These are phyloP conservation scores for Rhipidocladum racemiflorum DNA, from an alignment of 176 grass and related monocot species.

Conservation along the genomic window DNA sequence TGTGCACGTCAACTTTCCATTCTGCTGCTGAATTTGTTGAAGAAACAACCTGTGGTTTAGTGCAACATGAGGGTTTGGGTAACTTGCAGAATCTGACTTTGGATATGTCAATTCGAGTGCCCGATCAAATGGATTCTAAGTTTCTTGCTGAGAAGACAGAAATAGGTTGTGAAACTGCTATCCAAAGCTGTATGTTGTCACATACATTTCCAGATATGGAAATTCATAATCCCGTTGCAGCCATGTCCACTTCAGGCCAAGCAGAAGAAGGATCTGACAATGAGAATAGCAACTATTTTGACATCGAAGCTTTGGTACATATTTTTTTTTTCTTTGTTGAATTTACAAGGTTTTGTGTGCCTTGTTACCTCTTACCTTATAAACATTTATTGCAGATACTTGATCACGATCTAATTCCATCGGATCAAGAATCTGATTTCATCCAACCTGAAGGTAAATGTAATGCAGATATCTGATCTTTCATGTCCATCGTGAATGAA, in stretches of 20 bases:
- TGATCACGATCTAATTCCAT: slow-evolving; percentile 47
- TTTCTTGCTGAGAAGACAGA: slow-evolving; percentile 9
- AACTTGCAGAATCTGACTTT: slow-evolving; percentile 12
- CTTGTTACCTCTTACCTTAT: slow-evolving; percentile 19
- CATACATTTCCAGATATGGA: slow-evolving; percentile 23
- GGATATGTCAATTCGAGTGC: slow-evolving; percentile 15
- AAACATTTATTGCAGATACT: slow-evolving; percentile 44
- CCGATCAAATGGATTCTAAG: slow-evolving; percentile 20
- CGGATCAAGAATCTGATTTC: slow-evolving; percentile 47
- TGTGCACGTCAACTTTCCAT: not conserved
- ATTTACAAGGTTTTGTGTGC: not conserved
- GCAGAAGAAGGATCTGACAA: slow-evolving; percentile 40
- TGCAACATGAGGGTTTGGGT: slow-evolving; percentile 25
- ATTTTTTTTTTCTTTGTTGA: slow-evolving; percentile 28
- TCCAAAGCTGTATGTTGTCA: slow-evolving; percentile 9
- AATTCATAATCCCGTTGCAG: slow-evolving; percentile 19
- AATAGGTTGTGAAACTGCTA: slow-evolving; percentile 21
- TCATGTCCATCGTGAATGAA: slow-evolving; percentile 10
- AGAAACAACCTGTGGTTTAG: slow-evolving; percentile 25
- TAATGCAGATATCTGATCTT: slow-evolving; percentile 16
- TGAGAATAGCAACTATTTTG: slow-evolving; percentile 45
- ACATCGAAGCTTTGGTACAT: slow-evolving; percentile 57
- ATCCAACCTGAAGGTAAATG: slow-evolving; percentile 54
- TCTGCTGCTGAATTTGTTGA: slow-evolving; percentile 24
- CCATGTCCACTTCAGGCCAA: slow-evolving; percentile 25